Percentiles rank a stretch among this genome's conserved stretches.
Conservation (phyloP, 73 alveolate species). For the Chromera velia region DNA sequence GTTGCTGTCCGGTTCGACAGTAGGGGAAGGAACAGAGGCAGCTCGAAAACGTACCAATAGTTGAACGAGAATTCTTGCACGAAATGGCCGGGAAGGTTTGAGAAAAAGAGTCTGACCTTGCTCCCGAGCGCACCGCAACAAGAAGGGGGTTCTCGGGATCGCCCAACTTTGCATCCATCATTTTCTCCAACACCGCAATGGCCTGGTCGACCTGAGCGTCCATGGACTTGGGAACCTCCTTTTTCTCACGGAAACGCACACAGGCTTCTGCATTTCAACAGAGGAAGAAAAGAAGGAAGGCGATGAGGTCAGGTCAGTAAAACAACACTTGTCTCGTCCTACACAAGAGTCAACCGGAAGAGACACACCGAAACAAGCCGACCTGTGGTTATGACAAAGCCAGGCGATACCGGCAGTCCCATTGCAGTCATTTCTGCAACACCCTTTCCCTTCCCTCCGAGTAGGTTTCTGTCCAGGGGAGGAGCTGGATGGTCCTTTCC, state of each 20-base stretch:
- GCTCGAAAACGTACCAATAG: no score
- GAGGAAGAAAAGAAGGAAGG: no score
- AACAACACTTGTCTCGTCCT: neutral
- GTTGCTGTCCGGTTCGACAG: no score
- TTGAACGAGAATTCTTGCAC: no score
- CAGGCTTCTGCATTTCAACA: neutral
- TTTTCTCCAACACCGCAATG: neutral
- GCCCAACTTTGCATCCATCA: neutral
- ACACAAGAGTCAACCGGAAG: no score
- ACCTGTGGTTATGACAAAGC: slow-evolving; percentile 65
- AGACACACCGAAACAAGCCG: no score
- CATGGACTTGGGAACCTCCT: neutral
- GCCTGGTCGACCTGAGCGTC: neutral
- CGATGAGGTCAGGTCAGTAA: neutral
- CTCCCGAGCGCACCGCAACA: slow-evolving; percentile 64
- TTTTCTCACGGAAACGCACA: neutral
- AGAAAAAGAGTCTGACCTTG: slow-evolving; percentile 12
- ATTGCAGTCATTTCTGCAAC: slow-evolving; percentile 61
- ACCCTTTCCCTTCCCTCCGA: slow-evolving; percentile 52
- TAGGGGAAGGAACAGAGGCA: no score
- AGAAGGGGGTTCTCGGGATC: neutral
- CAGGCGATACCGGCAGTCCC: slow-evolving; percentile 75
- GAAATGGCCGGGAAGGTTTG: neutral
- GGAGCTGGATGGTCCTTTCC: neutral
- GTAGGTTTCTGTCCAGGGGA: slow-evolving; percentile 18